These are phyloP conservation scores for Pogostemon cablin DNA, from an alignment of 257 asterid species.

Conservation along the genomic window DNA sequence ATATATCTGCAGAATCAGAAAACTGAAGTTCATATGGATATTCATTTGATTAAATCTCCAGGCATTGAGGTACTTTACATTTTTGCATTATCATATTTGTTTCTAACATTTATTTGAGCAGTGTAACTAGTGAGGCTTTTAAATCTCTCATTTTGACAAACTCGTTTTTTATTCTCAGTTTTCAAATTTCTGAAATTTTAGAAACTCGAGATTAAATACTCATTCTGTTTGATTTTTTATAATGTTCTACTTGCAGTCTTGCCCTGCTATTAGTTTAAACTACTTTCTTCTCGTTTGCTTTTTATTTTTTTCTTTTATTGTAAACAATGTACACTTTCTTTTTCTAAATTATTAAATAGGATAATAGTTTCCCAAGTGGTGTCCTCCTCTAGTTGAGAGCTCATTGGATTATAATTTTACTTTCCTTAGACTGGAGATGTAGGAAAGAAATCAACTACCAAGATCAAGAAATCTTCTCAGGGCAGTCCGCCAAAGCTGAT, in stretches of 20 bases:
- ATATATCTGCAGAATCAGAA: constrained; percentile 53
- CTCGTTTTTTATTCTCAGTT: neutral
- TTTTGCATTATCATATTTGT: constrained; percentile 19
- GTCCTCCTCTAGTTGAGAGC: constrained; percentile 26
- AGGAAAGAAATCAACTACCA: constrained; percentile 50
- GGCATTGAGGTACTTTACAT: constrained; percentile 56
- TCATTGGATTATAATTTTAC: constrained; percentile 25
- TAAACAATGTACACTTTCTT: neutral
- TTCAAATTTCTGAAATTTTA: neutral
- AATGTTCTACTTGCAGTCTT: constrained; percentile 9
- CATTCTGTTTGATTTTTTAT: constrained; percentile 14
- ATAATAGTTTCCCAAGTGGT: constrained; percentile 19
- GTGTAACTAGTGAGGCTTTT: constrained; percentile 19
- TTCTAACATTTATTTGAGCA: constrained; percentile 8
- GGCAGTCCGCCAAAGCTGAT: constrained; percentile 57
- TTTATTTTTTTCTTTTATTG: neutral
- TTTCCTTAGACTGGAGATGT: constrained; percentile 63
- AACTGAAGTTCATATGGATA: constrained; percentile 50
- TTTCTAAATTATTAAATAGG: constrained; percentile 16
- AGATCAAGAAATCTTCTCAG: constrained; percentile 62
- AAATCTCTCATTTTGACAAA: constrained; percentile 4
- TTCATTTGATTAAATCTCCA: constrained; percentile 51
- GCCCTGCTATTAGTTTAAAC: constrained; percentile 2
- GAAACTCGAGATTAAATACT: neutral
- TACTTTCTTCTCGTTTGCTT: neutral